Conservation (phyloP, 1,139 yeast genomes). For the Wickerhamiella pararugosa region DNA sequence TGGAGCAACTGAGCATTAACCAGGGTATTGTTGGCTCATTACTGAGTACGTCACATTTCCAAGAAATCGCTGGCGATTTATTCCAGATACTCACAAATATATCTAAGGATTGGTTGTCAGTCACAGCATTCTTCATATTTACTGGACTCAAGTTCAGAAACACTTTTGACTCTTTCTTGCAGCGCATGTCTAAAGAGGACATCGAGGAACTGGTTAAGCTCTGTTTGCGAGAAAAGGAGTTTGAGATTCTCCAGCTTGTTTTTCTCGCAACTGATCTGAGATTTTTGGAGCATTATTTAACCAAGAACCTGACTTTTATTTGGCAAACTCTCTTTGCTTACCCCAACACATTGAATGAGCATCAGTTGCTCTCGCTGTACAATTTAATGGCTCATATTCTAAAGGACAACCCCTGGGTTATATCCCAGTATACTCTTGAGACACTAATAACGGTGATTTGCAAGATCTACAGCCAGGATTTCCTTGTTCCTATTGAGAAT, state of each 20-base stretch:
- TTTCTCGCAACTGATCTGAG: not conserved
- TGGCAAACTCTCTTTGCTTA: not conserved
- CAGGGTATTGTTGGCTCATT: too few species aligned
- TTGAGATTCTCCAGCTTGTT: slow-evolving; percentile 6
- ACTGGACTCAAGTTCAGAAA: slow-evolving; percentile 3
- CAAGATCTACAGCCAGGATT: slow-evolving; percentile 16
- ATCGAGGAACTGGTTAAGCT: not conserved
- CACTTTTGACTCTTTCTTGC: slow-evolving; percentile 6
- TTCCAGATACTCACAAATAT: too few species aligned
- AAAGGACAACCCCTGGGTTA: slow-evolving; percentile 39
- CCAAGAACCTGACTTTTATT: not conserved
- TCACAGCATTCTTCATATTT: slow-evolving; percentile 11
- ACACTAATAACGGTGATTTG: slow-evolving; percentile 29
- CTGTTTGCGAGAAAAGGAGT: slow-evolving; percentile 6
- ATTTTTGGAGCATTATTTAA: not conserved
- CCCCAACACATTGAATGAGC: slow-evolving; percentile 18
- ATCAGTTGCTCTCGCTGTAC: slow-evolving; percentile 12
- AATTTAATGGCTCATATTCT: slow-evolving; percentile 29
- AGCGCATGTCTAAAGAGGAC: not conserved
- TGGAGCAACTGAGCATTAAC: too few species aligned
- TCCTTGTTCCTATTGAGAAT: not conserved
- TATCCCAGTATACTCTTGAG: slow-evolving; percentile 59
- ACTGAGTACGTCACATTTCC: too few species aligned
- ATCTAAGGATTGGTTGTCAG: slow-evolving; percentile 7
- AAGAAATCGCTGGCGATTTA: too few species aligned